Conservation (phyloP, 495 filamentous ascomycete species). For the Xylaria acuta region DNA sequence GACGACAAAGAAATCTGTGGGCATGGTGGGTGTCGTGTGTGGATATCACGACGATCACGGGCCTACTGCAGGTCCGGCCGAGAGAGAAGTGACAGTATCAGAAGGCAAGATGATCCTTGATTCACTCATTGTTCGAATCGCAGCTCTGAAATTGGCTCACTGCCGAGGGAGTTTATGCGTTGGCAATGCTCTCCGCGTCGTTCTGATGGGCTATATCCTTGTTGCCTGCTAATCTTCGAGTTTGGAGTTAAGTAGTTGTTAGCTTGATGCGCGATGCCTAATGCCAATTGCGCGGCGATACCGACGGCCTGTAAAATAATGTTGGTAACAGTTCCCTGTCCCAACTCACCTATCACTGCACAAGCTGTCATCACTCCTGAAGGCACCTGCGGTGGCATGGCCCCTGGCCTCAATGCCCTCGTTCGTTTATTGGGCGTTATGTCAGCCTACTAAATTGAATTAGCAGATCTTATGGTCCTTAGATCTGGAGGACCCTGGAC, state of each 20-base stretch:
- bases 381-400: background rate
- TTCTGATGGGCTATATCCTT: background rate
- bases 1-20: background rate
- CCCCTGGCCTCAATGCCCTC: background rate
- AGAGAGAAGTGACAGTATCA: background rate
- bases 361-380: background rate
- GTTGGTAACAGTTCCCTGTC: background rate
- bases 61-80: slow-evolving; percentile 21
- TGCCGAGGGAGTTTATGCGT: background rate
- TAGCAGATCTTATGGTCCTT: background rate
- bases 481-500: slow-evolving; percentile 9
- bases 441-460: slow-evolving; percentile 3
- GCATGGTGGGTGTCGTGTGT: slow-evolving; percentile 15
- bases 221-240: background rate
- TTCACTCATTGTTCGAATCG: slow-evolving; percentile 6
- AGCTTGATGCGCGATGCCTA: background rate
- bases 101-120: slow-evolving; percentile 7
- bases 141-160: background rate
- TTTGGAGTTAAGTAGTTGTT: background rate
- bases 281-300: background rate
- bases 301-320: background rate
- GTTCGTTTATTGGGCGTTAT: slow-evolving; percentile 5
- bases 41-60: slow-evolving; percentile 16
- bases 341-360: slow-evolving; percentile 8
- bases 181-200: background rate